Evolutionary conservation across 1,139 yeast species (phyloP).

Genomic region (Scheffersomyces stambukii): DNA sequence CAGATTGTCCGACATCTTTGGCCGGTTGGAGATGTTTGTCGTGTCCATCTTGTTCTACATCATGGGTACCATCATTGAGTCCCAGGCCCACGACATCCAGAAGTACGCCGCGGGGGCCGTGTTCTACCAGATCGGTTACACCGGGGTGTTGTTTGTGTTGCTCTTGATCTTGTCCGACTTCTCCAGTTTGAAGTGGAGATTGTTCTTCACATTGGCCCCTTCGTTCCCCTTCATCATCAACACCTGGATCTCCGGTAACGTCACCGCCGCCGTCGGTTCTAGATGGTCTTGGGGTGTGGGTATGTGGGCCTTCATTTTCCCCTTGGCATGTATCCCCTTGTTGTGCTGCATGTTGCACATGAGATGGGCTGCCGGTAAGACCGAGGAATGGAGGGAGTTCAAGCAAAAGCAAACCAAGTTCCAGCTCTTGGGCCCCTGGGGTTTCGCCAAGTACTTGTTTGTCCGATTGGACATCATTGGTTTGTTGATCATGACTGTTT

Average conservation of each 20-base stretch:
- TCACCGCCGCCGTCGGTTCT: conserved; percentile 29
- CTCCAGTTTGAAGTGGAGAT: conserved; percentile 68
- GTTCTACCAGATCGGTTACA: conserved; percentile 65
- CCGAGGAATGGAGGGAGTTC: conserved; percentile 30
- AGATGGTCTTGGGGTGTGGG: conserved; percentile 48
- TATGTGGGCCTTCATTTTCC: conserved; percentile 41
- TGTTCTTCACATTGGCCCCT: conserved; percentile 58
- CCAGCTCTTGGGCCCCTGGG: conserved; percentile 20
- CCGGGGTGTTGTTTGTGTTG: conserved; percentile 56
- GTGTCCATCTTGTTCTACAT: conserved; percentile 57
- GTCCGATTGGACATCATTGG: conserved; percentile 36
- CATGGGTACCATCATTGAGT: conserved; percentile 68
- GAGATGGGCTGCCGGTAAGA: conserved; percentile 31
- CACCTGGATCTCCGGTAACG: conserved; percentile 70
- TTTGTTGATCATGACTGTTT: conserved; percentile 23
- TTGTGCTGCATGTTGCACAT: conserved; percentile 27
- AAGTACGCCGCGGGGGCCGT: conserved; percentile 73
- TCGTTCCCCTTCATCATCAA: conserved; percentile 70
- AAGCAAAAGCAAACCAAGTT: conserved; percentile 18
- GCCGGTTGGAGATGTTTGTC: conserved; percentile 56
- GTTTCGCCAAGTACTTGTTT: conserved; percentile 23
- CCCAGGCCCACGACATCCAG: conserved; percentile 61
- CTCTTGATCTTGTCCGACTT: conserved; percentile 61
- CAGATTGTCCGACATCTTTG: conserved; percentile 65
- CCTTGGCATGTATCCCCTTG: conserved; percentile 31